Conservation (phyloP, 1,284 basidiomycete genomes). For the Singerocomus inundabilis region DNA sequence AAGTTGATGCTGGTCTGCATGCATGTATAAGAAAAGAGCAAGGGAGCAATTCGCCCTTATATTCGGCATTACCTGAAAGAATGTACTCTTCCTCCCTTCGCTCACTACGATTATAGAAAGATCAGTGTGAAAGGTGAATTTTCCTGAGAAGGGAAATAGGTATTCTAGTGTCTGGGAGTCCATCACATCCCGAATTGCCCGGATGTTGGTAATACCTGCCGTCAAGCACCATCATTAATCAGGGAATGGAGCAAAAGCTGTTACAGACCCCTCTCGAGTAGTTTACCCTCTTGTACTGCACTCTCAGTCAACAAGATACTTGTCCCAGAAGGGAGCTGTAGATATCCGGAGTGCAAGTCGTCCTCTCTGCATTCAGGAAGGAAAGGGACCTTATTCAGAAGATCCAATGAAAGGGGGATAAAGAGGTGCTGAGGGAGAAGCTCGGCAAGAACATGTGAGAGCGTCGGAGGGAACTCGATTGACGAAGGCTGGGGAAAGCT, state of each 20-base stretch:
- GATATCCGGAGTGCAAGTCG: slow-evolving; percentile 69
- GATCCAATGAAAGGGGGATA: slow-evolving; percentile 54
- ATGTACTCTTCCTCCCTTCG: slow-evolving; percentile 64
- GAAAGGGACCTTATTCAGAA: slow-evolving; percentile 63
- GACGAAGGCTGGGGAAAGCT: slow-evolving; percentile 51
- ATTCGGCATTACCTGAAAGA: slow-evolving; percentile 52
- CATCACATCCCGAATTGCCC: slow-evolving; percentile 68
- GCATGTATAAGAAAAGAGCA: neutral
- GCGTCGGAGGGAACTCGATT: slow-evolving; percentile 39
- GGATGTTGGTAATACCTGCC: slow-evolving; percentile 67
- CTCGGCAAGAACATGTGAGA: slow-evolving; percentile 52
- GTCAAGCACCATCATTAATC: neutral
- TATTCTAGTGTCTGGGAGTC: slow-evolving; percentile 72
- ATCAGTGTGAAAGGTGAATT: slow-evolving; percentile 76
- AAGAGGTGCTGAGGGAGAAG: slow-evolving; percentile 52
- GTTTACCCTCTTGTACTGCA: slow-evolving; percentile 63
- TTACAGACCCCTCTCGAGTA: slow-evolving; percentile 56
- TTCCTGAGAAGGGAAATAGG: slow-evolving; percentile 71
- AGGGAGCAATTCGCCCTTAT: neutral
- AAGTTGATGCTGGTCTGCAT: slow-evolving; percentile 54
- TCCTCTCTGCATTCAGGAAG: slow-evolving; percentile 70
- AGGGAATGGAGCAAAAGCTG: neutral
- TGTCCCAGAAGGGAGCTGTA: slow-evolving; percentile 71
- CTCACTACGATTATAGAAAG: slow-evolving; percentile 63
- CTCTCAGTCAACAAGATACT: slow-evolving; percentile 67